Evolutionary conservation across 2,329 filamentous ascomycete genomes (phyloP), one percentile per base, ranked within the genome.

Genomic region (Aspergillus sp.): DNA sequence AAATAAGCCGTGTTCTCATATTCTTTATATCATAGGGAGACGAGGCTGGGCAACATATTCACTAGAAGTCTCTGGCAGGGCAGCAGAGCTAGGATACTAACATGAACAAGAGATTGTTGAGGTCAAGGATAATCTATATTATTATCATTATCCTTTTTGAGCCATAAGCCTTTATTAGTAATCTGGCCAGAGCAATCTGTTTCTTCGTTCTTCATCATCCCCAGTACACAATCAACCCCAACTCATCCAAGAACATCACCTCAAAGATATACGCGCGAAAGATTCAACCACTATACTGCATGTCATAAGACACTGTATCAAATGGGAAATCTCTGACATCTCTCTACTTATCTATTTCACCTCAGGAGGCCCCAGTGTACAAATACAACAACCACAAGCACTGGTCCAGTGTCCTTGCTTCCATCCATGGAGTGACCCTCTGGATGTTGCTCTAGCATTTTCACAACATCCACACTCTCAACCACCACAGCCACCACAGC

Each of bases 401-500:
- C 27, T 29, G n/a, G 32, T 44, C 19, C 42, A 44, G 26, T 38
- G 33, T 26, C 42, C 42, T 19, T 26, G 33, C 6, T 44, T 34
- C 29, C 10, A 36, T 7, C 3, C 8, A 4, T 34, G 12, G 4
- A 3, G 9, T 36, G 33, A 29, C 8, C 8, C 28, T 36, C 41
- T 29, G 3, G 42, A n/a, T 28, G 26, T 12, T 29, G 12, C 10
- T 12, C 42, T 9, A 2, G 33, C 7, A 26, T 19, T 43, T 9
- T 43, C 42, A 38, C 49, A 51, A n/a, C 49, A 50, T 8, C 29
- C 34, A 26, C 49, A 49, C 5, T 27, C n/a, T 26, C 49, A 29
- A 7, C 44, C 47, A 47, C 49, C 49, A 10, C 49, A 51, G 5
- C 47, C 47, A 28, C 47, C 49, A 0, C 47, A 39, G 4, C 44